phyloP scores from a whole-genome alignment of 371 early-diverging fungal genomes.

The Racocetra persica region DNA sequence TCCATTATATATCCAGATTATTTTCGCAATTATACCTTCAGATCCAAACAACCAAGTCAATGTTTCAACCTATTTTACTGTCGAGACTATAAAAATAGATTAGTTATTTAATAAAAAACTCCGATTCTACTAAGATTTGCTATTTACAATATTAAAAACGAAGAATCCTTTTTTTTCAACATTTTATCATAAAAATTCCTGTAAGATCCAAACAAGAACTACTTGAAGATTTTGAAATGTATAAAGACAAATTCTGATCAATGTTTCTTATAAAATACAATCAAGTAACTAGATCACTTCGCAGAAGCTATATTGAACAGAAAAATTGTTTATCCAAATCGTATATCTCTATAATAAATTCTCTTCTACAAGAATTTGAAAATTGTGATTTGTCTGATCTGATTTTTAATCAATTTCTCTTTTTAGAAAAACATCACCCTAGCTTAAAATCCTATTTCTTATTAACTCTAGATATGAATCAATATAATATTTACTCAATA shows the following conservation, averaged over 20 bases:
- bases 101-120: background rate
- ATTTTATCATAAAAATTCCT: background rate
- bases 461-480: background rate
- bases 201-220: slow-evolving; percentile 1
- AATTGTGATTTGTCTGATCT: no score
- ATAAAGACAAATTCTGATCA: background rate
- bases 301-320: background rate
- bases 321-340: background rate
- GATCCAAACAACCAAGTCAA: background rate
- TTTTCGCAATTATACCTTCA: background rate
- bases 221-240: background rate
- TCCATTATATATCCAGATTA: background rate
- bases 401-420: background rate
- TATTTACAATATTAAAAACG: background rate
- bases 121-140: background rate
- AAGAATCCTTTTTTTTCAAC: slow-evolving; percentile 16
- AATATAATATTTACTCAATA: background rate
- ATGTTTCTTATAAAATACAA: background rate
- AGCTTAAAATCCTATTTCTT: background rate
- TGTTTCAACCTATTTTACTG: background rate
- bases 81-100: background rate
- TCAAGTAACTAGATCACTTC: background rate
- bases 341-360: background rate
- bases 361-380: background rate
- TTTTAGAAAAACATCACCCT: background rate